A percentile compares a stretch with the other conserved stretches of the same genome.
Evolutionary conservation across 345 rosid genomes (phyloP).

Genomic region (Citropsis articulata): DNA sequence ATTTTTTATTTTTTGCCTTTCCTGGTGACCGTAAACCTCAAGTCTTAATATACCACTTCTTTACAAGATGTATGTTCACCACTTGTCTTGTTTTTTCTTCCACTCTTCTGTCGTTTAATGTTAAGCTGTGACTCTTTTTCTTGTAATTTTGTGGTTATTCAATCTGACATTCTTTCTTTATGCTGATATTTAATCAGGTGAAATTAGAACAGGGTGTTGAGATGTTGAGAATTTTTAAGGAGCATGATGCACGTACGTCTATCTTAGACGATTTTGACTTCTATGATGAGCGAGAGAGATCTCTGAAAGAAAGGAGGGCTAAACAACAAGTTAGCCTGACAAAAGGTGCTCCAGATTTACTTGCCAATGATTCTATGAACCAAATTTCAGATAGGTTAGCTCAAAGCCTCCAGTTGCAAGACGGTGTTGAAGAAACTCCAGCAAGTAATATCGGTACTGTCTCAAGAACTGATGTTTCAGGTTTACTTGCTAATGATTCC

Average conservation of each 20-base stretch:
- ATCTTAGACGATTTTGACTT: slow-evolving; percentile 64
- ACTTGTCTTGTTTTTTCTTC: not conserved
- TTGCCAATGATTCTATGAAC: slow-evolving; percentile 29
- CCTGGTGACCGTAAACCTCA: not conserved
- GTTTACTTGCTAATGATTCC: not conserved
- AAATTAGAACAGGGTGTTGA: slow-evolving; percentile 60
- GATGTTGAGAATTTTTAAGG: slow-evolving; percentile 68
- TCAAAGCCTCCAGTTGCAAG: slow-evolving; percentile 29
- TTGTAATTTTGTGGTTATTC: not conserved
- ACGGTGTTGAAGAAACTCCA: slow-evolving; percentile 14
- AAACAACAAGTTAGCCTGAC: slow-evolving; percentile 26
- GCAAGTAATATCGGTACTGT: not conserved
- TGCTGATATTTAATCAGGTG: slow-evolving; percentile 43
- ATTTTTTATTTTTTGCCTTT: not conserved
- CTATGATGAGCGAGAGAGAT: slow-evolving; percentile 56
- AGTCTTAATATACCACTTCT: not conserved
- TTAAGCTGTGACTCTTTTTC: not conserved
- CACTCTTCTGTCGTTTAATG: not conserved
- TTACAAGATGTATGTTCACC: not conserved
- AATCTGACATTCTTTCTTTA: not conserved
- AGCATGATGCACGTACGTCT: slow-evolving; percentile 46
- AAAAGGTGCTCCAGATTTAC: slow-evolving; percentile 19
- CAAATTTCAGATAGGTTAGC: slow-evolving; percentile 43
- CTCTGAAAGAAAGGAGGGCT: slow-evolving; percentile 41
- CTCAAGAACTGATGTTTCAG: slow-evolving; percentile 3